phyloP scores from a whole-genome alignment of 225 moss, liverwort and hornwort species.

The Physcomitrellopsis africana region DNA sequence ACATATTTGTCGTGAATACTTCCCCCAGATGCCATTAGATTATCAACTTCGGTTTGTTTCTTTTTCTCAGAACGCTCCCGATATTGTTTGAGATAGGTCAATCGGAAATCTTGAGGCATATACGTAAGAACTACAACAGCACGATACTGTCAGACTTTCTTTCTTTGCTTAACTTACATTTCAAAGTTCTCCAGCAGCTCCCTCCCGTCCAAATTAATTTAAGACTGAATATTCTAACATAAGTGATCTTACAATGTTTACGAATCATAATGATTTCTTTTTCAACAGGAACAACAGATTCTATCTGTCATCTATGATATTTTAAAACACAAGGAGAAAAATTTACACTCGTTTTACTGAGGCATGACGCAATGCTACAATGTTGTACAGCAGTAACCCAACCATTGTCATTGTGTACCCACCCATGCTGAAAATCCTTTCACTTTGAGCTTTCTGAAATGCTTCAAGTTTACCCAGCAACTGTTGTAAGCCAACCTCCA shows the following conservation, averaged over 20 bases:
- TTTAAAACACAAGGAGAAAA: background rate
- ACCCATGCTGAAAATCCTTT: slow-evolving; percentile 74
- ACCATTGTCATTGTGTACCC: slow-evolving; percentile 26
- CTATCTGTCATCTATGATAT: slow-evolving; percentile 3
- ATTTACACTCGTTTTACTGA: background rate
- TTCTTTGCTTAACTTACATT: background rate
- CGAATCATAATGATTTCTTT: slow-evolving; percentile 1
- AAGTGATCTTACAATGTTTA: background rate
- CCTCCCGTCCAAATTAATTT: background rate
- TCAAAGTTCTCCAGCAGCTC: slow-evolving; percentile 17
- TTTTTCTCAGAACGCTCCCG: slow-evolving; percentile 90
- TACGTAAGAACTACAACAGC: slow-evolving; percentile 85
- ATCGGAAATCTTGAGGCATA: slow-evolving; percentile 99
- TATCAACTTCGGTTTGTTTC: slow-evolving; percentile 84
- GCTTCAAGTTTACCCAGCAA: slow-evolving; percentile 47
- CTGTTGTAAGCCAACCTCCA: slow-evolving; percentile 45
- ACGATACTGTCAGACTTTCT: slow-evolving; percentile 29
- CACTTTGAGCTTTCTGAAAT: slow-evolving; percentile 61
- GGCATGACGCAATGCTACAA: slow-evolving; percentile 21
- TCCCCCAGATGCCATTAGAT: slow-evolving; percentile 70
- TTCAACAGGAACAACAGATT: background rate
- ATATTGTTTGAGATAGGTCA: slow-evolving; percentile 79
- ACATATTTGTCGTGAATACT: slow-evolving; percentile 86
- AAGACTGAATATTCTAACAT: background rate
- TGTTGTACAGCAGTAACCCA: slow-evolving; percentile 16